Evolutionary conservation across 2,329 filamentous ascomycete species (phyloP), one percentile per base, ranked within the genome.

Genomic region (Paracamarosporium sp.): DNA sequence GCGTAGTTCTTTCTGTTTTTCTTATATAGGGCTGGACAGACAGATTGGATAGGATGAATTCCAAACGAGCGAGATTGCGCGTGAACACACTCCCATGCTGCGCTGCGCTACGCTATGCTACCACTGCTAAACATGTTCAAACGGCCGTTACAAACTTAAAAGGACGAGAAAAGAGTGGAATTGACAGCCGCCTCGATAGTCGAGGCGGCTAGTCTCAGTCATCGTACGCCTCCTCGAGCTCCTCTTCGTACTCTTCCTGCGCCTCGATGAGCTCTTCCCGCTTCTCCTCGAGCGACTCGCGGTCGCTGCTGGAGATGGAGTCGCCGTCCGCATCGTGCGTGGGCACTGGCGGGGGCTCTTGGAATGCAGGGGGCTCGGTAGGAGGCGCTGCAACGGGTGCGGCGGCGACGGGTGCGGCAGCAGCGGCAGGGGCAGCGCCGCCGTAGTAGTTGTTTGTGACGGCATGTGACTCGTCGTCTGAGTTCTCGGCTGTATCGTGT

Each of bases 221-320:
- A 28, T 67, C 63, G 35, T 75, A 76, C 25, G 62, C 63, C 50
- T 75, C 73, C 52, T 75, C 61, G n/a, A 74, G 60, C 61, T 79
- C 79, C 67, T 86, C 82, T 46, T 82, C 73, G 54, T 84, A 83
- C 66, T 81, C 81, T 60, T 82, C 74, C 55, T 82, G 78, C 4
- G 81, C 82, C 66, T 87, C 84, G 59, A 85, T 81, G 4, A 85
- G 71, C 53, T 81, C 80, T 69, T 86, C 78, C 4, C 77, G 69
- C 57, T 84, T 83, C 82, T 86, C 64, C 79, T 85, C 71, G 79
- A 83, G 48, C 59, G 68, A 38, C 59, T 80, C 78, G 52, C 72
- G 71, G 31, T 75, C 72, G 55, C 70, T 73, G 61, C 71, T 74
- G 56, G 72, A 75, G 44, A 75, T 74, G 6, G 72, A 75, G 40